A percentile compares a stretch with the other conserved stretches of the same genome.
These are phyloP conservation scores for Penicillium nucicola DNA, from an alignment of 495 filamentous ascomycete genomes.

Conservation along the genomic window DNA sequence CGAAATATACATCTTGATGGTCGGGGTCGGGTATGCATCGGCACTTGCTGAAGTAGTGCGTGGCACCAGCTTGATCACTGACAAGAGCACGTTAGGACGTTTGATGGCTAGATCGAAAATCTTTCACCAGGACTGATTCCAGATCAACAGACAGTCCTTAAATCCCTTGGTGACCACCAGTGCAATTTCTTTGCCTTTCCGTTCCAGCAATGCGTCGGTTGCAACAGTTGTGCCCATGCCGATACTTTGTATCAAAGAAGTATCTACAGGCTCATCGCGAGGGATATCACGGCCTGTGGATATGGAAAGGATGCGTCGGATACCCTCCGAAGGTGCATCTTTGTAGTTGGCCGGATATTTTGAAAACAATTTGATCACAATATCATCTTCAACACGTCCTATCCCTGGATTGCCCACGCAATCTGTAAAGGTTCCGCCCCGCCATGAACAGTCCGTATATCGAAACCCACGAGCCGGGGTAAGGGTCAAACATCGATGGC, in stretches of 20 bases:
- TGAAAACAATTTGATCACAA: slow-evolving; percentile 79
- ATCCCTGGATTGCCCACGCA: slow-evolving; percentile 25
- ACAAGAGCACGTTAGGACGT: slow-evolving; percentile 77
- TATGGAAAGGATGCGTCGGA: slow-evolving; percentile 72
- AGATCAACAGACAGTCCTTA: slow-evolving; percentile 77
- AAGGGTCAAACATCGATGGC: slow-evolving; percentile 21
- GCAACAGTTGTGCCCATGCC: slow-evolving; percentile 85
- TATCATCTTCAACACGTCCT: slow-evolving; percentile 27
- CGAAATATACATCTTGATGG: slow-evolving; percentile 83
- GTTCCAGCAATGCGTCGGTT: slow-evolving; percentile 79
- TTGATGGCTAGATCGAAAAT: slow-evolving; percentile 71
- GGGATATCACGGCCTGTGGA: slow-evolving; percentile 70
- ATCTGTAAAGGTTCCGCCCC: slow-evolving; percentile 27
- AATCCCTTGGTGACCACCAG: slow-evolving; percentile 86
- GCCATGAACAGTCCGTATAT: slow-evolving; percentile 4
- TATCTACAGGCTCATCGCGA: slow-evolving; percentile 75
- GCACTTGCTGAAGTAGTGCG: slow-evolving; percentile 83
- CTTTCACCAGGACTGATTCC: slow-evolving; percentile 71
- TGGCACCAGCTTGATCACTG: slow-evolving; percentile 69
- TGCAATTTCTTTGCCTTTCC: slow-evolving; percentile 85
- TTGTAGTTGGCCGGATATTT: slow-evolving; percentile 78
- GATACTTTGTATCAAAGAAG: slow-evolving; percentile 69
- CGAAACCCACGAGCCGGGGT: neutral
- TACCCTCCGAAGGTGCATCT: slow-evolving; percentile 82
- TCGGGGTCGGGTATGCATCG: slow-evolving; percentile 89